These are phyloP conservation scores for Malus sylvestris DNA, from an alignment of 306 rosid species.

Conservation along the genomic window DNA sequence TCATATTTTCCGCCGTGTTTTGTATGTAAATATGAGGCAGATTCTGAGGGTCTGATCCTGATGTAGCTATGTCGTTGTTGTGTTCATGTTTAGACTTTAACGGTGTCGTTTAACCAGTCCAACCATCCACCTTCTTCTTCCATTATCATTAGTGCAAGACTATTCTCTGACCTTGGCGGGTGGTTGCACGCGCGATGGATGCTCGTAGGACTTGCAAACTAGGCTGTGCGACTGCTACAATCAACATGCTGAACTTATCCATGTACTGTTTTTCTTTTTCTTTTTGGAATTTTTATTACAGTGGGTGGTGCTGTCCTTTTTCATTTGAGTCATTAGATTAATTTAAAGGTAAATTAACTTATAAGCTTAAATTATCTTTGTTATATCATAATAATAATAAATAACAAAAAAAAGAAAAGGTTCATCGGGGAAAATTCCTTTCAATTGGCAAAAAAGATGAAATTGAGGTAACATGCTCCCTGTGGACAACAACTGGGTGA, in stretches of 20 bases:
- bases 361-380: too few species aligned
- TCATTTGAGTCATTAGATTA: too few species aligned
- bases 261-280: neutral
- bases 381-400: too few species aligned
- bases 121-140: neutral
- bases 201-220: neutral
- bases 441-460: too few species aligned
- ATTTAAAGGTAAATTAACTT: too few species aligned
- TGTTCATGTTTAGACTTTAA: neutral
- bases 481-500: too few species aligned
- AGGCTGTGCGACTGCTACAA: neutral
- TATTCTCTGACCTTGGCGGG: neutral
- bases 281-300: neutral
- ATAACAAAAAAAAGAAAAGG: too few species aligned
- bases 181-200: conserved; percentile 11
- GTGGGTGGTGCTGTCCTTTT: too few species aligned
- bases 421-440: too few species aligned
- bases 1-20: neutral
- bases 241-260: conserved; percentile 17
- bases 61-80: neutral
- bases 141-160: neutral
- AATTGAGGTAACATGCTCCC: too few species aligned
- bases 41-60: neutral
- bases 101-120: neutral
- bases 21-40: conserved; percentile 44